Percentiles rank a stretch among this genome's conserved stretches.
These are phyloP conservation scores for Cercospora nicotianae DNA, from an alignment of 2,329 filamentous ascomycete species.

Conservation along the genomic window DNA sequence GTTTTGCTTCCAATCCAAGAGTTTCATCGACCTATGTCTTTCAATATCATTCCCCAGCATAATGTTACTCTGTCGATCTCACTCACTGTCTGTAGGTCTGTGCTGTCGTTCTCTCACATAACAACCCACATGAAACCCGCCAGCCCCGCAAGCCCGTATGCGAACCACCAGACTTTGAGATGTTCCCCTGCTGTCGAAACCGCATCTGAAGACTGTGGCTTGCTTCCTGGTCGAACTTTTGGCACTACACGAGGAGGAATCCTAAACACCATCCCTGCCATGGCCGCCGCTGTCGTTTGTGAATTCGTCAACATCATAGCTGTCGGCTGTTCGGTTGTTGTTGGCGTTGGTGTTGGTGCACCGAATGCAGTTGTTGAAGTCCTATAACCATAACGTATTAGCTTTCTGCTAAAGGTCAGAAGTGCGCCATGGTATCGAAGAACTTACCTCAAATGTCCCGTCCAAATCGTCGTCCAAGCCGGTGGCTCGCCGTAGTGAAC, in stretches of 20 bases:
- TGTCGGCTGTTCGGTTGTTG: not conserved
- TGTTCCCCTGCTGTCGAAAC: not conserved
- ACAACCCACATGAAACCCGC: not conserved
- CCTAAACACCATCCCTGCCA: not conserved
- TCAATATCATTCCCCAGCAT: fast-evolving
- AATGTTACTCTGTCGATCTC: not conserved
- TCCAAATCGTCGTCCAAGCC: not conserved
- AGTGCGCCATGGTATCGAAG: not conserved
- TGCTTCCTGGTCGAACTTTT: not conserved
- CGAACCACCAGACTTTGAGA: not conserved
- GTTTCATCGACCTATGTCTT: not conserved
- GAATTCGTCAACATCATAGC: not conserved
- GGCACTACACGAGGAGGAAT: not conserved
- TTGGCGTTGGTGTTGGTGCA: not conserved
- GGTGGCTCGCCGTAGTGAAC: not conserved
- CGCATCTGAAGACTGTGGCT: not conserved
- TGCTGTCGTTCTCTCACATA: not conserved
- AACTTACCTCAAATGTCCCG: not conserved
- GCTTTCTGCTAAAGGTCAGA: not conserved
- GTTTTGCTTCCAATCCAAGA: not conserved
- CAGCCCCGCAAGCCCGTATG: not conserved
- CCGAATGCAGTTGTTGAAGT: not conserved
- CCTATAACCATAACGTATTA: not conserved
- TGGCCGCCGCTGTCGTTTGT: not conserved
- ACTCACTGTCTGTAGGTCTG: not conserved